Base-by-base conservation (phyloP, 768 basidiomycete genomes). In the Mycena rebaudengoi region DNA sequence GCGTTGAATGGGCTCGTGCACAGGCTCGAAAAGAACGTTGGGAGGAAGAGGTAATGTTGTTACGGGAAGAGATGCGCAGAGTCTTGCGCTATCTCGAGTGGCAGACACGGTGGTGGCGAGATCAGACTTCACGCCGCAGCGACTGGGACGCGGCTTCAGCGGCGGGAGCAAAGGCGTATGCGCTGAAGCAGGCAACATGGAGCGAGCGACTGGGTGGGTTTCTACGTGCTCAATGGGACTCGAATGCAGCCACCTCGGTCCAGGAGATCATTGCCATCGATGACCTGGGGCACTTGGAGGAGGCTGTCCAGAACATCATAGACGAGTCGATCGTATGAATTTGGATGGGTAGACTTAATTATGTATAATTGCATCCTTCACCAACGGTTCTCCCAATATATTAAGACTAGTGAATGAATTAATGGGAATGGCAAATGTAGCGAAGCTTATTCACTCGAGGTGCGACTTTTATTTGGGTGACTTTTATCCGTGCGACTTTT, bases 11-110 rank as follows among this genome's bases (percentile, higher is more conserved):
- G 58, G 46, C 59, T 2, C 62, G 62, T 37, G 30, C 49, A 16
- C 57, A 33, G 2, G 64, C 67, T 3, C 59, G 65, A 7, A 60
- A 49, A 30, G 20, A 26, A 10, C 60, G 67, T 10, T 69, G 64
- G 67, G 52, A 45, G 14, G 67, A 69, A 28, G 67, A 69, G 45
- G 59, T 65, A 18, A 30, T 48, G 18, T 44, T 66, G 7, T 48
- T 66, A 16, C 45, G 51, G 16, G 64, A 69, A 33, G 71, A 73
- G 58, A 73, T 71, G 71, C 28, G 65, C 7, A 43, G 70, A 12
- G 62, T 64, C 4, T 5, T 67, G 8, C 35, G 25, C 14, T 73
- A 43, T 50, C 60, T 66, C 8, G 52, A 49, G 32, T 65, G 62
- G 66, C 45, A 54, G 35, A 64, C 54, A 2, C 3, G 18, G 5